Conservation (phyloP, 805 yeast genomes). For the Ogataea ramenticola region DNA sequence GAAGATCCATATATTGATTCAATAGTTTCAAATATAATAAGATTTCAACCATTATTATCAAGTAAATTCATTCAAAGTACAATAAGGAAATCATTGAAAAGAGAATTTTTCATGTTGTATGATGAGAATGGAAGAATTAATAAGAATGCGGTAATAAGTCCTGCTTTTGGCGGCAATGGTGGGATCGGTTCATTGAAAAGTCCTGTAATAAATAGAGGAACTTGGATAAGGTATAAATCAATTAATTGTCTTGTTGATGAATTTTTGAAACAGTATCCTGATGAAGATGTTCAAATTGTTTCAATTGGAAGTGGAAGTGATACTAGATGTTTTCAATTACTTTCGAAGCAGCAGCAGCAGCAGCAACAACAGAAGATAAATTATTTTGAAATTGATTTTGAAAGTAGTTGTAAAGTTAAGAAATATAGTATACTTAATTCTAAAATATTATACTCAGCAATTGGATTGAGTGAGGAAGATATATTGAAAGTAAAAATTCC, state of each 20-base stretch:
- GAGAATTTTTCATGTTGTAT: constrained; percentile 28
- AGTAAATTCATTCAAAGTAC: constrained; percentile 27
- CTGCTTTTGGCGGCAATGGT: not conserved
- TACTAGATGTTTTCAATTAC: constrained; percentile 52
- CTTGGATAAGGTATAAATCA: constrained; percentile 51
- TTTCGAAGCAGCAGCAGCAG: constrained; percentile 18
- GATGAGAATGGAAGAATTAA: constrained; percentile 3
- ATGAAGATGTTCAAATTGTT: constrained; percentile 39
- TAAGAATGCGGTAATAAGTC: not conserved
- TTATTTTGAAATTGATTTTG: constrained; percentile 62
- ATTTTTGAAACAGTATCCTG: constrained; percentile 28
- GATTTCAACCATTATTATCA: constrained; percentile 30
- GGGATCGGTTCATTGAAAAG: constrained; percentile 26
- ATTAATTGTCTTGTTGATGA: constrained; percentile 39
- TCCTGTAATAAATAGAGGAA: constrained; percentile 68
- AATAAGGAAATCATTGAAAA: constrained; percentile 29
- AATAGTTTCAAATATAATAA: constrained; percentile 29
- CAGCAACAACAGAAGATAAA: constrained; percentile 22
- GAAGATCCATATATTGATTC: constrained; percentile 28
- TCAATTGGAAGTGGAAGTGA: constrained; percentile 83
- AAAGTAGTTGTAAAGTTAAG: constrained; percentile 44
- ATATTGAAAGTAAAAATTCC: constrained; percentile 4
- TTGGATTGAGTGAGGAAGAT: constrained; percentile 16
- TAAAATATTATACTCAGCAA: constrained; percentile 19
- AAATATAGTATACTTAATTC: constrained; percentile 35